Conservation (phyloP, 441 rosid species). For the Mallotus repandus region DNA sequence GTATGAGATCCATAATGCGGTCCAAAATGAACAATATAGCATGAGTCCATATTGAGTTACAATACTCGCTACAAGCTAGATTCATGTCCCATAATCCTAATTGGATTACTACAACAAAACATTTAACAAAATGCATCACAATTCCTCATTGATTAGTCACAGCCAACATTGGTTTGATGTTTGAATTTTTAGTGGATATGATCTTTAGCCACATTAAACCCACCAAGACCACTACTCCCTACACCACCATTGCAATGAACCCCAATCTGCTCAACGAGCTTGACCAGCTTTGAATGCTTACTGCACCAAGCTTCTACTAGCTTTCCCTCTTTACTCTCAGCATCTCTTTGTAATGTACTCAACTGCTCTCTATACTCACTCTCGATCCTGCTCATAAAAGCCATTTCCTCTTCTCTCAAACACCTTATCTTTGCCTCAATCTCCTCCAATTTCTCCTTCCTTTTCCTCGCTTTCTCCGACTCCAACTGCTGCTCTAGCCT, state of each 20-base stretch:
- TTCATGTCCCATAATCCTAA: too few species aligned
- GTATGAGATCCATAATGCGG: too few species aligned
- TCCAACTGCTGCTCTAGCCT: slow-evolving; percentile 77
- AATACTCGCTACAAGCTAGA: too few species aligned
- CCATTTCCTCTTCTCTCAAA: slow-evolving; percentile 68
- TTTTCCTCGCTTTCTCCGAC: slow-evolving; percentile 62
- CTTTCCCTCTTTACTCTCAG: slow-evolving; percentile 71
- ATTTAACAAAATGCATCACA: too few species aligned
- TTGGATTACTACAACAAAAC: too few species aligned
- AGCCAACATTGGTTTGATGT: too few species aligned
- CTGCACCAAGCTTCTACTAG: slow-evolving; percentile 68
- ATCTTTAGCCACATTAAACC: too few species aligned
- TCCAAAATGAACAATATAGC: too few species aligned
- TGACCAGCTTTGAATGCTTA: slow-evolving; percentile 54
- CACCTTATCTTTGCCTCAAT: slow-evolving; percentile 63
- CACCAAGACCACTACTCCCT: not conserved
- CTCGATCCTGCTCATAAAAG: slow-evolving; percentile 57
- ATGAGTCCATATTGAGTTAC: too few species aligned
- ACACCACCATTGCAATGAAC: slow-evolving; percentile 9
- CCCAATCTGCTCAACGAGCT: slow-evolving; percentile 37
- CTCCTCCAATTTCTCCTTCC: slow-evolving; percentile 71
- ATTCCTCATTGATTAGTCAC: too few species aligned
- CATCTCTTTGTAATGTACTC: slow-evolving; percentile 54
- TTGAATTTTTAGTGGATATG: too few species aligned
- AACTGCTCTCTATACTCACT: slow-evolving; percentile 55